A percentile compares a stretch with the other conserved stretches of the same genome.
Conservation (phyloP, 805 yeast species). For the Kluyveromyces aestuarii region DNA sequence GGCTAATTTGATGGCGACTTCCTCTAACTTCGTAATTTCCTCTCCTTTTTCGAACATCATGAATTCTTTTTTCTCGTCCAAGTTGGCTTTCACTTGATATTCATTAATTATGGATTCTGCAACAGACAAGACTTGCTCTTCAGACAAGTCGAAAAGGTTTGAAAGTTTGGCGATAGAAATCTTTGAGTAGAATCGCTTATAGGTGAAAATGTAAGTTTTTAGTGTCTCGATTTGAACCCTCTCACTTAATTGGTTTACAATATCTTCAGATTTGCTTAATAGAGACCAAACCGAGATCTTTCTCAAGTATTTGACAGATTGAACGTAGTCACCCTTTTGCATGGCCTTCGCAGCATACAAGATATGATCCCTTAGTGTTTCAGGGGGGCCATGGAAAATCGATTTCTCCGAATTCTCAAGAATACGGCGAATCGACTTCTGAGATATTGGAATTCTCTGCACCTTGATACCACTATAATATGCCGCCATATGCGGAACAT, state of each 20-base stretch:
- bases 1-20: conserved; percentile 69
- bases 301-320: conserved; percentile 56
- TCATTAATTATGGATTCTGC: conserved; percentile 67
- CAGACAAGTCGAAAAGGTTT: conserved; percentile 53
- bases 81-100: conserved; percentile 63
- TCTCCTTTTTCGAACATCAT: conserved; percentile 67
- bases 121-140: conserved; percentile 47
- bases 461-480: conserved; percentile 49
- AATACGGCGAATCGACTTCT: conserved; percentile 83
- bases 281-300: conserved; percentile 70
- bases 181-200: conserved; percentile 65
- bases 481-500: conserved; percentile 84
- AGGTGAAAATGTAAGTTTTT: conserved; percentile 85
- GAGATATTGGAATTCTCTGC: conserved; percentile 45
- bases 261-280: conserved; percentile 56
- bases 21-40: conserved; percentile 78
- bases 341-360: conserved; percentile 86
- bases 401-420: conserved; percentile 91
- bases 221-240: conserved; percentile 86
- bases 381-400: conserved; percentile 95
- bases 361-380: conserved; percentile 86
- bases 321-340: conserved; percentile 83
- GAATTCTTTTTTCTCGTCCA: conserved; percentile 56
- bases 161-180: conserved; percentile 62
- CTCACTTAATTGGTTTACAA: conserved; percentile 61